Evolutionary conservation across 805 yeast genomes (phyloP), one percentile per base, ranked within the genome.

Genomic region (Candida hungchunana): DNA sequence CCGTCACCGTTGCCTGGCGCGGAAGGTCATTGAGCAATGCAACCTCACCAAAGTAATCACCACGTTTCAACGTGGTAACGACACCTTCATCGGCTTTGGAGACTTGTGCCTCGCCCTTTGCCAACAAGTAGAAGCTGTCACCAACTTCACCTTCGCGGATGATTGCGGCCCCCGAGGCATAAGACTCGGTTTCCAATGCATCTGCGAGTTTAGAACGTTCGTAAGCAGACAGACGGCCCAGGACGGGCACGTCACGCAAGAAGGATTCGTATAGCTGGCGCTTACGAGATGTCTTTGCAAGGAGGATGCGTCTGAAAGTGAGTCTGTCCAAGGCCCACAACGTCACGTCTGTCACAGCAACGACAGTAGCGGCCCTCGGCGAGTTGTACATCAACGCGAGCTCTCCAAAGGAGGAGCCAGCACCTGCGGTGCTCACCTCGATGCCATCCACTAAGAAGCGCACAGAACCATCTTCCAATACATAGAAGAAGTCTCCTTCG

Each of bases 381-480:
- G 96, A 79, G 60, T 93, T 90, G 67, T 93, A 90, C 96, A 93
- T 88, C 51, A 93, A 72, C 4, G 98, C 98, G 54, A 93, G 73
- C 62, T 93, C 98, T 56, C 98, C 98, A 62, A 93, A 93, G 29
- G 90, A 80, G 5, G 95, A 77, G 6, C 97, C 97, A 26, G 86
- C 78, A 8, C 85, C 82, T n/a, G 85, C 73, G 1, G 82, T 67
- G 55, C 75, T 80, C 25, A 88, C 90, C 52, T 77, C 73, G 29
- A 71, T 58, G 16, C 58, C 63, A 57, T 86, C 76, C 21, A 83
- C 89, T 49, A 70, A 73, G 53, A 79, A 89, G 44, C 86, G 90
- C 38, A 93, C 96, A 2, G 71, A 62, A 37, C 98, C 98, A 6
- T 67, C 60, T 62, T 89, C 97, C 37, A 89, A 75, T 27, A 89